A percentile compares a stretch with the other conserved stretches of the same genome.
phyloP scores from a whole-genome alignment of 2,329 filamentous ascomycete species.

The Ophiostoma triangulosporum region DNA sequence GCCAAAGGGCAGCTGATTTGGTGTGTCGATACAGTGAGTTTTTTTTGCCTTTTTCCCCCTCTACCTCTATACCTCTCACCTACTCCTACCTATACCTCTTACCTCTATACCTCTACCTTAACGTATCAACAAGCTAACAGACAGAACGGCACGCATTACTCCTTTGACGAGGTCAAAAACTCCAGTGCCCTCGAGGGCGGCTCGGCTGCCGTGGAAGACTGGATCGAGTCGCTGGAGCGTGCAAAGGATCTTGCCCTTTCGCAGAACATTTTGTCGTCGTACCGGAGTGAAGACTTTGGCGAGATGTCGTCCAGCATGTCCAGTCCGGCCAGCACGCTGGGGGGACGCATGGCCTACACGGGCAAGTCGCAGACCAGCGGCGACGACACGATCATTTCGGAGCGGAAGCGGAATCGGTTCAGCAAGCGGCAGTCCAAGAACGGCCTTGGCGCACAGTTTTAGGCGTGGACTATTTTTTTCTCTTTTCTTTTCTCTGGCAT shows the following conservation, averaged over 20 bases:
- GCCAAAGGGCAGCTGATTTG: conserved; percentile 78
- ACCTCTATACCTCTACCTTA: too few relatives aligned
- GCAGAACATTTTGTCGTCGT: conserved; percentile 53
- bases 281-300: conserved; percentile 53
- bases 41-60: too few relatives aligned
- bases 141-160: conserved; percentile 77
- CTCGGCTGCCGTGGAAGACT: conserved; percentile 67
- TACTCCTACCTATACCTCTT: too few relatives aligned
- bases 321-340: conserved; percentile 63
- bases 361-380: conserved; percentile 43
- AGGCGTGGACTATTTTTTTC: background rate
- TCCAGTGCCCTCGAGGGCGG: conserved; percentile 46
- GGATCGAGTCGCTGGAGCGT: conserved; percentile 78
- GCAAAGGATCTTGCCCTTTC: conserved; percentile 74
- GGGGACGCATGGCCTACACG: conserved; percentile 39
- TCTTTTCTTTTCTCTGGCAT: background rate
- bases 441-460: conserved; percentile 83
- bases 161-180: conserved; percentile 84
- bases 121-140: too few relatives aligned
- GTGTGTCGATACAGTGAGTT: conserved; percentile 82
- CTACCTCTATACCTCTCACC: too few relatives aligned
- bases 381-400: conserved; percentile 30
- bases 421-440: conserved; percentile 91
- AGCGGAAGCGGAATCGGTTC: conserved; percentile 52
- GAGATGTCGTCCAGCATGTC: conserved; percentile 60